Evolutionary conservation across 2,329 filamentous ascomycete genomes (phyloP).

Genomic region (Fusarium beomiforme): DNA sequence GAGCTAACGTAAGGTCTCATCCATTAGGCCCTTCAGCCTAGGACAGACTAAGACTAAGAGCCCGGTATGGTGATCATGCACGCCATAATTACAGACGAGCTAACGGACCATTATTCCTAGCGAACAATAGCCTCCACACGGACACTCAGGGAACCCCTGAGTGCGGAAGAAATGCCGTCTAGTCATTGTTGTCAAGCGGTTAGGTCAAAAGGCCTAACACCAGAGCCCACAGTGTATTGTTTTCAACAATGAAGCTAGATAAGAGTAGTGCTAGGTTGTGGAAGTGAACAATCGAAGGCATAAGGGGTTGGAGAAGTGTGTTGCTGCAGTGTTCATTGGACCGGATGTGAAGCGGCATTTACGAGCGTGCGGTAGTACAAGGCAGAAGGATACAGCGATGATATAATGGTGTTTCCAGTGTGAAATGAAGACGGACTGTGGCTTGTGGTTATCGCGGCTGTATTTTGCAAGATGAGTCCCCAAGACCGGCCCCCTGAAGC

Average conservation of each 20-base stretch:
- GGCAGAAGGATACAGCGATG: background rate
- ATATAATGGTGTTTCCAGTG: background rate
- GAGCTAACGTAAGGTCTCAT: background rate
- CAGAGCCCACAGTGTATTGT: background rate
- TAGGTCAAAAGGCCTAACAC: background rate
- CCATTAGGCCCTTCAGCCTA: background rate
- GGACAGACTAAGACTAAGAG: background rate
- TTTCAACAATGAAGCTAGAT: background rate
- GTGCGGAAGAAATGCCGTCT: background rate
- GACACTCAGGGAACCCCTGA: conserved; percentile 18
- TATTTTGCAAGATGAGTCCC: background rate
- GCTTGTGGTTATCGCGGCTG: background rate
- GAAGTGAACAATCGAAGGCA: background rate
- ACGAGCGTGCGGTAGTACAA: background rate
- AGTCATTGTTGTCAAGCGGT: background rate
- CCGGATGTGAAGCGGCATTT: background rate
- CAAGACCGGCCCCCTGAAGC: background rate
- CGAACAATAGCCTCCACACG: background rate
- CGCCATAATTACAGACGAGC: conserved; percentile 26
- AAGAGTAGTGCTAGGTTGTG: background rate
- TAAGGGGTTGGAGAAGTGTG: background rate
- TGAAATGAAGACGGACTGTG: background rate
- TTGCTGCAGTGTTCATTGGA: conserved; percentile 2
- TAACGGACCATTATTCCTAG: background rate
- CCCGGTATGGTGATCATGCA: conserved; percentile 16